These are phyloP conservation scores for Pharus latifolius DNA, from an alignment of 176 grass and related monocot species.

Conservation along the genomic window DNA sequence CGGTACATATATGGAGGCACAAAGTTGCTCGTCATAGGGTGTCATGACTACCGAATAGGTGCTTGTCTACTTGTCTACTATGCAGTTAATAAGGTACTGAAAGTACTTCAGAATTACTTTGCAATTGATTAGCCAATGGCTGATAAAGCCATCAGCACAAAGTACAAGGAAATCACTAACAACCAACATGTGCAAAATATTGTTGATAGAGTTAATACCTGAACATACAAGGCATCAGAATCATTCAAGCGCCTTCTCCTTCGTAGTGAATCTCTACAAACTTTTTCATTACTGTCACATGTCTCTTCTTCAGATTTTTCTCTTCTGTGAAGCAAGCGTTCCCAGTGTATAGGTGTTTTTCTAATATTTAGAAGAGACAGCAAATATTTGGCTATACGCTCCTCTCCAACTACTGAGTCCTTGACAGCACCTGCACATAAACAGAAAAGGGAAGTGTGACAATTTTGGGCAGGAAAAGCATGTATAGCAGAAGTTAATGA, in stretches of 20 bases:
- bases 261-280: constrained; percentile 19
- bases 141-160: neutral
- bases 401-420: constrained; percentile 89
- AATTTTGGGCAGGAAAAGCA: constrained; percentile 2
- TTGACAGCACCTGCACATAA: constrained; percentile 70
- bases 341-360: constrained; percentile 88
- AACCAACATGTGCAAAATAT: neutral
- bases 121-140: neutral
- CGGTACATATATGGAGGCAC: no score
- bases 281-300: neutral
- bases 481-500: no score
- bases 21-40: no score
- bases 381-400: constrained; percentile 80
- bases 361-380: constrained; percentile 86
- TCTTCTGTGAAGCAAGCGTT: constrained; percentile 35
- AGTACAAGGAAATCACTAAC: neutral
- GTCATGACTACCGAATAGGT: no score
- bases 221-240: constrained; percentile 62
- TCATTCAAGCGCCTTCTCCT: constrained; percentile 32
- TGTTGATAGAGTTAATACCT: constrained; percentile 43
- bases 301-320: constrained; percentile 19
- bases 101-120: neutral
- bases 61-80: no score
- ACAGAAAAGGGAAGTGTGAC: neutral
- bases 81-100: no score